These are phyloP conservation scores for Sicyos baderoa DNA, from an alignment of 306 rosid species.

Conservation along the genomic window DNA sequence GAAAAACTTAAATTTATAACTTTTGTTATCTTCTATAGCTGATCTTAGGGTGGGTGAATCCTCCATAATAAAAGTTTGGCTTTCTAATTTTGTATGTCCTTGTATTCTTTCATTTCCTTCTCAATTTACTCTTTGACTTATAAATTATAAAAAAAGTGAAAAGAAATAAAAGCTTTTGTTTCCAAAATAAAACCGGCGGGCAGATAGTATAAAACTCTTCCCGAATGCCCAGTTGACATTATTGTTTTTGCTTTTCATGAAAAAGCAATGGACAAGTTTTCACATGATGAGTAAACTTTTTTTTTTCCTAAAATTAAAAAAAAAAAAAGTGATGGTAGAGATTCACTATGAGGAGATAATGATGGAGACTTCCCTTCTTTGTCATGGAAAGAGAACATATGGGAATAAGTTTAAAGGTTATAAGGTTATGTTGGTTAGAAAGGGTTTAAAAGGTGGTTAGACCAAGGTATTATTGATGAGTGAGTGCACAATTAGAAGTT, in stretches of 20 bases:
- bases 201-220: background rate
- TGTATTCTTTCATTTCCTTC: background rate
- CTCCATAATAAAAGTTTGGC: background rate
- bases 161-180: background rate
- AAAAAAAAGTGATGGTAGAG: background rate
- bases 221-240: background rate
- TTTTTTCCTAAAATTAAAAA: background rate
- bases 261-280: background rate
- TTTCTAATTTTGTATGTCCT: background rate
- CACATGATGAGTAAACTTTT: background rate
- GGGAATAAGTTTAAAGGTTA: background rate
- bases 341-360: background rate
- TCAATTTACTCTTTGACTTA: background rate
- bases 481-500: background rate
- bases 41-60: background rate
- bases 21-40: background rate
- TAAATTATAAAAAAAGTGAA: no score
- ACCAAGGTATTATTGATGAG: background rate
- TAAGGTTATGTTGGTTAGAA: background rate
- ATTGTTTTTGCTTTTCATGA: background rate
- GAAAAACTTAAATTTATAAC: background rate
- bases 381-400: background rate
- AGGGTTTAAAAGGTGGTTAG: background rate
- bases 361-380: conserved; percentile 7
- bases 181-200: background rate